phyloP scores from a whole-genome alignment of 1,284 basidiomycete genomes.

The Sporisorium exsertum region DNA sequence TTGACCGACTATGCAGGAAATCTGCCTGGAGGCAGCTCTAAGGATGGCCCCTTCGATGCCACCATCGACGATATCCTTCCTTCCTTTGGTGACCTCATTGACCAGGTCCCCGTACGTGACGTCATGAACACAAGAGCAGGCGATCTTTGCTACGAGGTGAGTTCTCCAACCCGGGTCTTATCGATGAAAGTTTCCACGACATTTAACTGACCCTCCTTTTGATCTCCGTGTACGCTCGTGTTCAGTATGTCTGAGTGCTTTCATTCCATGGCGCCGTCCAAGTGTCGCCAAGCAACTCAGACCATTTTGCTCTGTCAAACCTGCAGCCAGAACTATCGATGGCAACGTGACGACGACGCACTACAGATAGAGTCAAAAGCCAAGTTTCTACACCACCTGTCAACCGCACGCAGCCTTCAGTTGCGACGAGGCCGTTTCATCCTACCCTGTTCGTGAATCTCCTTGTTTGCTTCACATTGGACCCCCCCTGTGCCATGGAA shows the following conservation, averaged over 20 bases:
- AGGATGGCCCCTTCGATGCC: conserved; percentile 14
- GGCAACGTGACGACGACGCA: too few relatives aligned
- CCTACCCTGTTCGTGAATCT: too few relatives aligned
- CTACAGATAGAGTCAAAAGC: too few relatives aligned
- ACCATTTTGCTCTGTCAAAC: too few relatives aligned
- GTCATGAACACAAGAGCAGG: conserved; percentile 23
- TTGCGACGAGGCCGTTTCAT: too few relatives aligned
- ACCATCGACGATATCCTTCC: conserved; percentile 15
- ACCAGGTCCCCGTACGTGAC: conserved; percentile 9
- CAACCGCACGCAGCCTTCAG: too few relatives aligned
- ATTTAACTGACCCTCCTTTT: not conserved
- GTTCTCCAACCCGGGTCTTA: not conserved
- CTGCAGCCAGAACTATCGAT: too few relatives aligned
- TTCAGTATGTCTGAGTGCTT: not conserved
- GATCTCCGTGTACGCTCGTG: not conserved
- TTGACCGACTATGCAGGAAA: conserved; percentile 13
- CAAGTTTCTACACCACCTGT: too few relatives aligned
- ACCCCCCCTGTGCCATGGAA: too few relatives aligned
- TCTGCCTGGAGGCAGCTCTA: conserved; percentile 6
- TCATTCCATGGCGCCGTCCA: not conserved
- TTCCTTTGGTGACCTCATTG: conserved; percentile 9
- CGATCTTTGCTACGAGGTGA: conserved; percentile 17
- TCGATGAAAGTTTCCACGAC: not conserved
- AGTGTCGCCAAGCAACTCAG: too few relatives aligned
- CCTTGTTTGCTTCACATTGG: too few relatives aligned